These are phyloP conservation scores for Cladosporium sp. DNA, from an alignment of 2,329 filamentous ascomycete species.

Conservation along the genomic window DNA sequence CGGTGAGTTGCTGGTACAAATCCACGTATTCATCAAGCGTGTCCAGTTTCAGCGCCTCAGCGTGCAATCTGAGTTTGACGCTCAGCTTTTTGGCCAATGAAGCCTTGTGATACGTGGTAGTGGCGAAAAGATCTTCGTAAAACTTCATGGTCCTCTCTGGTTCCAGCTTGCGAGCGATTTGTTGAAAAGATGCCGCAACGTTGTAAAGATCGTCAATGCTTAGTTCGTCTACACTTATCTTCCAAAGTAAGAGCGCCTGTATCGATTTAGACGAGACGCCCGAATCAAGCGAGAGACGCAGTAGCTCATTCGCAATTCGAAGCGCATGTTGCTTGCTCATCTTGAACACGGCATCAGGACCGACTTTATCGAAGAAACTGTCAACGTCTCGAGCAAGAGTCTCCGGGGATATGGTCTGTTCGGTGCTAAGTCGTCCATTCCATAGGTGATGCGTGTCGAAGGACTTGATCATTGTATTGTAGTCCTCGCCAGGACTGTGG, in stretches of 20 bases:
- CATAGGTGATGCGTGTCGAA: slow-evolving; percentile 8
- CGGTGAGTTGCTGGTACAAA: background rate
- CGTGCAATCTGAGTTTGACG: background rate
- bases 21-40: background rate
- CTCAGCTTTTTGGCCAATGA: background rate
- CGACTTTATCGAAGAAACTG: background rate
- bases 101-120: background rate
- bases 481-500: background rate
- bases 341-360: background rate
- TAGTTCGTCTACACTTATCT: background rate
- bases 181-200: background rate
- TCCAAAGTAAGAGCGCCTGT: slow-evolving; percentile 11
- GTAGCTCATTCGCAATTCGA: slow-evolving; percentile 1
- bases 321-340: background rate
- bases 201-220: slow-evolving; percentile 1
- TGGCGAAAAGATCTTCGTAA: slow-evolving; percentile 3
- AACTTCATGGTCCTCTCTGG: background rate
- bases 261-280: background rate
- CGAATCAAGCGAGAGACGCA: background rate
- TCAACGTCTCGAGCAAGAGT: background rate
- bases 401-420: background rate
- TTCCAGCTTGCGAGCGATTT: background rate
- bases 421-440: background rate
- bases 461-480: background rate
- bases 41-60: slow-evolving; percentile 10